These are phyloP conservation scores for Viola pubescens DNA, from an alignment of 441 rosid genomes.

Conservation along the genomic window DNA sequence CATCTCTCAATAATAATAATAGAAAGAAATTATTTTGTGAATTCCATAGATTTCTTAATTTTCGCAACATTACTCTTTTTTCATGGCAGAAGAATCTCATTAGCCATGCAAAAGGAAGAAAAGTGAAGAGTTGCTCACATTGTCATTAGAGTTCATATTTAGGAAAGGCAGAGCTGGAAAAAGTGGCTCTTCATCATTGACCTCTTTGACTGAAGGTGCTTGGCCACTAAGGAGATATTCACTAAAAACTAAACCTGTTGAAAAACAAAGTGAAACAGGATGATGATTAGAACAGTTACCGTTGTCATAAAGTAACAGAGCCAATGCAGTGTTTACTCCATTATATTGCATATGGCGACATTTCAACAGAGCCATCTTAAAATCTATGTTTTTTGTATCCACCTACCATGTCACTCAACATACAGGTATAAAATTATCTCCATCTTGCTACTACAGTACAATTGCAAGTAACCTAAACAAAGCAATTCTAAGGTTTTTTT, in stretches of 20 bases:
- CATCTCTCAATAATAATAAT: too few species aligned
- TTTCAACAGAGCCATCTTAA: too few species aligned
- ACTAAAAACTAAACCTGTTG: constrained; percentile 80
- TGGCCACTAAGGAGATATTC: constrained; percentile 90
- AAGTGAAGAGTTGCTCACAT: constrained; percentile 28
- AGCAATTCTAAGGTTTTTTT: background rate
- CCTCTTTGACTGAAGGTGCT: constrained; percentile 82
- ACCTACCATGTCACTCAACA: too few species aligned
- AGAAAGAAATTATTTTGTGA: too few species aligned
- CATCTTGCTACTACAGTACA: background rate
- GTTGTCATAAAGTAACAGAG: too few species aligned
- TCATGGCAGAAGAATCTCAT: background rate
- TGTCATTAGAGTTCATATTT: constrained; percentile 27
- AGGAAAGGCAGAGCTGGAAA: constrained; percentile 52
- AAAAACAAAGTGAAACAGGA: constrained; percentile 8
- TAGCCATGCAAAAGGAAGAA: constrained; percentile 4
- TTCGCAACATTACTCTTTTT: background rate
- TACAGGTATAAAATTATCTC: too few species aligned
- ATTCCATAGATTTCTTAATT: background rate
- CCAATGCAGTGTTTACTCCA: too few species aligned
- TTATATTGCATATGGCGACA: background rate
- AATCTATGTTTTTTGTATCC: too few species aligned
- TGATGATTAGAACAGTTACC: background rate
- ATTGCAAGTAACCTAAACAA: background rate
- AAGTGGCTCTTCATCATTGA: constrained; percentile 86